Evolutionary conservation across 768 basidiomycete species (phyloP).

Genomic region (Tulasnella sp.): DNA sequence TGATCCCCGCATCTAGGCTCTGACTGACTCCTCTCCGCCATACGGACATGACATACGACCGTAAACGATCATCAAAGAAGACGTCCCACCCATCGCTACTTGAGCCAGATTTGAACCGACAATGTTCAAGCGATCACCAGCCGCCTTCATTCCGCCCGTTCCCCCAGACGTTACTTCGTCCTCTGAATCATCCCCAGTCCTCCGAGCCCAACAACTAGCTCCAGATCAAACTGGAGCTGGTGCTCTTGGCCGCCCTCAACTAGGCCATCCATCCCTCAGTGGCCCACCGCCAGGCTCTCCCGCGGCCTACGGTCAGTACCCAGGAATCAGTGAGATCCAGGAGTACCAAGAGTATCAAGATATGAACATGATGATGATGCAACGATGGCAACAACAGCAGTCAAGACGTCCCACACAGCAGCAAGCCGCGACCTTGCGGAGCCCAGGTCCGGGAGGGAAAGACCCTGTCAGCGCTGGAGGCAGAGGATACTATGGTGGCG

Average conservation of each 20-base stretch:
- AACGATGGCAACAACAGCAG: background rate
- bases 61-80: too few relatives aligned
- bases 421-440: background rate
- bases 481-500: background rate
- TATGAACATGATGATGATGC: constrained; percentile 10
- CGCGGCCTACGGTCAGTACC: background rate
- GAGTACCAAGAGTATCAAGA: background rate
- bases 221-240: background rate
- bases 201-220: background rate
- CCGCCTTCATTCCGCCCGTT: constrained; percentile 11
- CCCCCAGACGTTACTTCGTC: constrained; percentile 14
- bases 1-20: too few relatives aligned
- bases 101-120: too few relatives aligned
- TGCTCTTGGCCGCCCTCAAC: constrained; percentile 4
- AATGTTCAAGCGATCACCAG: constrained; percentile 14
- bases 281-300: constrained; percentile 9
- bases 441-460: background rate
- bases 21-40: too few relatives aligned
- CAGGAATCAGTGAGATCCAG: background rate
- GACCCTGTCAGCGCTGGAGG: background rate
- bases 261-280: background rate
- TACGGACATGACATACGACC: too few relatives aligned
- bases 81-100: too few relatives aligned
- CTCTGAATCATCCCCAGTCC: constrained; percentile 11
- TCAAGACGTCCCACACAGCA: background rate